Conservation (phyloP, 1,139 yeast species). For the Saccharomyces hybrid region DNA sequence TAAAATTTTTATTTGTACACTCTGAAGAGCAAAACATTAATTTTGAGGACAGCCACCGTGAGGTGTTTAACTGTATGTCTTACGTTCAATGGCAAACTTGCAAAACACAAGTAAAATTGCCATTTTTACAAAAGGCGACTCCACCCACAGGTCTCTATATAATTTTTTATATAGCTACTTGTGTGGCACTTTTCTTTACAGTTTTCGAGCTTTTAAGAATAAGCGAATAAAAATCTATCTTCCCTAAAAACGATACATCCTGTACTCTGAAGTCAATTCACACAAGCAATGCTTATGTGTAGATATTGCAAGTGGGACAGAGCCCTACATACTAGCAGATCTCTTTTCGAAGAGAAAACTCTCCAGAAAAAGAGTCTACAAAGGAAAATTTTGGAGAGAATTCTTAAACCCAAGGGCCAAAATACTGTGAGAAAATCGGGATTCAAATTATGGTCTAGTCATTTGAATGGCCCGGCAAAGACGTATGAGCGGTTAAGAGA, state of each 20-base stretch:
- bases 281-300: not conserved
- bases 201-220: not conserved
- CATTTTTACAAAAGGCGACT: no score
- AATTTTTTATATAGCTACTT: not conserved
- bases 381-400: slow-evolving; percentile 1
- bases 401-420: slow-evolving; percentile 2
- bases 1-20: no score
- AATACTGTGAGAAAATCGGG: slow-evolving; percentile 8
- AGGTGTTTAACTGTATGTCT: no score
- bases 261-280: not conserved
- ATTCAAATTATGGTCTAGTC: slow-evolving; percentile 11
- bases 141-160: not conserved
- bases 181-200: not conserved
- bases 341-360: not conserved
- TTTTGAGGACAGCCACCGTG: no score
- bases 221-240: not conserved
- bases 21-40: no score
- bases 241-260: not conserved
- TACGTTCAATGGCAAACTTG: no score
- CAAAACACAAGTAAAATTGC: no score
- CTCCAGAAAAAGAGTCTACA: slow-evolving; percentile 1
- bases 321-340: not conserved
- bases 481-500: slow-evolving; percentile 5
- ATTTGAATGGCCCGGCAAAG: slow-evolving; percentile 2
- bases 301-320: not conserved